phyloP scores from a whole-genome alignment of 2,329 filamentous ascomycete species.

The Pyrenochaeta sp. region DNA sequence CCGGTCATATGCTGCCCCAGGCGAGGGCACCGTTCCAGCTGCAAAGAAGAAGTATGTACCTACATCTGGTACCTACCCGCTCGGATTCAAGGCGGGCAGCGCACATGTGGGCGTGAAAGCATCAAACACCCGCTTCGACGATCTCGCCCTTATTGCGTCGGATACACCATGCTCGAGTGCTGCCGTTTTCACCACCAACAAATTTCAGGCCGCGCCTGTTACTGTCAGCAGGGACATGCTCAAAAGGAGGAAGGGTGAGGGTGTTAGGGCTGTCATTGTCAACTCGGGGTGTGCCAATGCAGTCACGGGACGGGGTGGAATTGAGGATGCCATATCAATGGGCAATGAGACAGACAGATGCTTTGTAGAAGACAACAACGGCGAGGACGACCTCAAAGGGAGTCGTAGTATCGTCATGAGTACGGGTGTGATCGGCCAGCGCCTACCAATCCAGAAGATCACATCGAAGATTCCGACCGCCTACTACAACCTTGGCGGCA shows the following conservation, averaged over 20 bases:
- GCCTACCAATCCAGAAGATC: slow-evolving; percentile 91
- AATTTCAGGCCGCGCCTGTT: slow-evolving; percentile 96
- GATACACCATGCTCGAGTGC: slow-evolving; percentile 86
- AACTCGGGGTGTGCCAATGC: slow-evolving; percentile 98
- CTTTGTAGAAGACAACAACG: slow-evolving; percentile 51
- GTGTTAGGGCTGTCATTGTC: slow-evolving; percentile 82
- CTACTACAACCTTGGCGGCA: slow-evolving; percentile 72
- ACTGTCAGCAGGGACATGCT: slow-evolving; percentile 81
- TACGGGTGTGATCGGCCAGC: slow-evolving; percentile 95
- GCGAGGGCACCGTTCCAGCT: slow-evolving; percentile 69
- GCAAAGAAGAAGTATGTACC: slow-evolving; percentile 93
- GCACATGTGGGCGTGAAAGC: slow-evolving; percentile 94
- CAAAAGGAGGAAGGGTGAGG: slow-evolving; percentile 69
- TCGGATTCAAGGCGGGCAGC: slow-evolving; percentile 86
- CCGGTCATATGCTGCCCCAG: slow-evolving; percentile 68
- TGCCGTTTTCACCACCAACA: slow-evolving; percentile 97
- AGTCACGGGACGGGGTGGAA: slow-evolving; percentile 88
- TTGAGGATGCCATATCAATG: slow-evolving; percentile 90
- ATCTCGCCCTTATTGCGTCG: slow-evolving; percentile 88
- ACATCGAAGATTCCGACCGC: slow-evolving; percentile 81
- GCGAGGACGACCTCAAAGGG: slow-evolving; percentile 54
- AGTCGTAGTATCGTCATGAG: slow-evolving; percentile 92
- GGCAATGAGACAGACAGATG: slow-evolving; percentile 76
- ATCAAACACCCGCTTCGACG: slow-evolving; percentile 88
- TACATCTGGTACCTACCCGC: slow-evolving; percentile 83